Base-by-base conservation (phyloP, 768 basidiomycete genomes). In the Rickenella mellea region DNA sequence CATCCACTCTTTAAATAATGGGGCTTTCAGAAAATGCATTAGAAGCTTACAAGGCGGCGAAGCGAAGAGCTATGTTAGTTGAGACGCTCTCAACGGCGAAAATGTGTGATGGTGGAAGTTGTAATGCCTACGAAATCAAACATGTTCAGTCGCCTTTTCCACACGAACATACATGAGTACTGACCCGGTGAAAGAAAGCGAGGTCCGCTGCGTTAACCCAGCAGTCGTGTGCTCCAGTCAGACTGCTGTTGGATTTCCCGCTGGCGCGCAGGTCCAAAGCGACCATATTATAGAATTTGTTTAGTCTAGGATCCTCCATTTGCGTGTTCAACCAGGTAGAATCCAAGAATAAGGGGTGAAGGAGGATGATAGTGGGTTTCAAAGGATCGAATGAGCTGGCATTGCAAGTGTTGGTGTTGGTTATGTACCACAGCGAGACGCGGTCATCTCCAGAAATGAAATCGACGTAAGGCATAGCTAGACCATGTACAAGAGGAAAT, bases 201-300 rank as follows among this genome's bases (percentile, higher is more conserved):
- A 88, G 52, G 63, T 88, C 85, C 27, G 83, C 86, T 2, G 84
- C 82, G 30, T 83, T 76, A 6, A 86, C 83, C 76, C 83, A 89
- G 45, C 69, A 73, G 59, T 89, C 85, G 52, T 80, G 77, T 35
- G 65, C 62, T 6, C 70, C 73, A 38, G 61, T 75, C 3, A 70
- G 72, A 41, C 74, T 68, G 47, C 64, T 70, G 2, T 58, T 56
- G 3, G 80, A 81, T 56, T 65, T 69, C 11, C 85, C 85, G 21
- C 68, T 67, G 8, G 71, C 68, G 9, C 86, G 76, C 51, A 75
- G 73, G 56, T 88, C 85, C 55, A 87, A 81, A 5, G 81, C 80
- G 48, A 88, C 77, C 24, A 88, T 56, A 54, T 88, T 88, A 60
- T 70, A 86, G 30, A 64, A 58, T 1, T 59, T 55, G 47, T 68